A percentile compares a stretch with the other conserved stretches of the same genome.
These are phyloP conservation scores for Neltuma alba DNA, from an alignment of 306 rosid genomes.

Conservation along the genomic window DNA sequence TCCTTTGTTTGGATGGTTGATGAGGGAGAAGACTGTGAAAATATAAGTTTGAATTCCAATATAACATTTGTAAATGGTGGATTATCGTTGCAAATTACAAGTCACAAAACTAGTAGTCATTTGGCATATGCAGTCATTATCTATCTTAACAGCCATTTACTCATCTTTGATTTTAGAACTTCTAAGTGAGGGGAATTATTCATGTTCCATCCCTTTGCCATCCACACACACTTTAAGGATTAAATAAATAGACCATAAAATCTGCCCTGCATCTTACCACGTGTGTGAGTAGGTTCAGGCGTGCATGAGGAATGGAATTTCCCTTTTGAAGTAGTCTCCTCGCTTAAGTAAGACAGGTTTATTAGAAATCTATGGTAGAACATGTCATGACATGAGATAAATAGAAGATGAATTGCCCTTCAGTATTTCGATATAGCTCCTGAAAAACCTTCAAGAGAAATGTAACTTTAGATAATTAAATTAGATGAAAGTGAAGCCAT, in stretches of 20 bases:
- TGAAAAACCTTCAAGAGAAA: neutral
- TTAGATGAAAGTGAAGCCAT: neutral
- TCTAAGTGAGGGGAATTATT: neutral
- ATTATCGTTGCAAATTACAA: neutral
- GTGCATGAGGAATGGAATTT: neutral
- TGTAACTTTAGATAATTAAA: neutral
- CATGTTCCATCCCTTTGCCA: neutral
- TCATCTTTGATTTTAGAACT: neutral
- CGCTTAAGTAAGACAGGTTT: conserved; percentile 9
- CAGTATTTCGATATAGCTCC: neutral
- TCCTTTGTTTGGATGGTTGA: neutral
- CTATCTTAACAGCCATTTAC: neutral
- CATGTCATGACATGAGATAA: conserved; percentile 1
- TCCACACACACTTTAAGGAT: neutral
- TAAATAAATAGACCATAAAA: neutral
- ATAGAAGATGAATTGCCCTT: conserved; percentile 13
- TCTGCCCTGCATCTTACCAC: neutral
- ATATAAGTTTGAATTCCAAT: neutral
- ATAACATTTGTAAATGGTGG: neutral
- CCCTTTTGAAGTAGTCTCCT: conserved; percentile 12
- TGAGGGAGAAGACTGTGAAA: neutral
- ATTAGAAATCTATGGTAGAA: neutral
- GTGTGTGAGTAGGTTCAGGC: neutral
- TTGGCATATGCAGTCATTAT: neutral
- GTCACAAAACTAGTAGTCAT: neutral